Base-by-base conservation (phyloP, 2,329 filamentous ascomycete genomes). In the Cladorrhinum sp. region DNA sequence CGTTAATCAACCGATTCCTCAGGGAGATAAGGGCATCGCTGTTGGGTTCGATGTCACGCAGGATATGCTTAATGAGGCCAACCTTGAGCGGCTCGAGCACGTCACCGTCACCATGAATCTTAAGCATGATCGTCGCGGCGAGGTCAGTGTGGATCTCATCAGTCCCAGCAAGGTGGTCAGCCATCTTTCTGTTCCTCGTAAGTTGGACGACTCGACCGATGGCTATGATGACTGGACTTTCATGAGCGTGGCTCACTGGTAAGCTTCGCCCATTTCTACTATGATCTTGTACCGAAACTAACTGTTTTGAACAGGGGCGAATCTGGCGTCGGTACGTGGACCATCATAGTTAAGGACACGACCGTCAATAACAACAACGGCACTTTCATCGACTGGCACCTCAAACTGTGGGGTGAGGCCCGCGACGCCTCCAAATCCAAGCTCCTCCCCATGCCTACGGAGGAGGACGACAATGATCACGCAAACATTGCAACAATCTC, bases 61-160 rank as follows among this genome's bases (percentile, higher is more conserved):
- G 58, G 86, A 92, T 20, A 92, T 93, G 85, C 79, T 98, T 60
- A 85, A 88, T 70, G 76, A 86, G 21, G 91, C 91, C 67, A 99
- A 99, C 72, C 74, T 99, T 14, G 91, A 87, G 69, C 86, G 90
- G 16, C 72, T 99, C 24, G 95, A 99, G 78, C 95, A 99, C 76
- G 91, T 99, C 36, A 98, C 94, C 0, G 85, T 99, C 36, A 98
- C 94, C 2, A 99, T 99, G 93, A 99, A 99, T 70, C 83, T 97
- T 23, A 85, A 91, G 58, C 95, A 99, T 72, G 87, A 84, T 2
- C 88, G 90, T 62, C 89, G 95, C 66, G 95, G 95, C 60, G 95
- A 99, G 73, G 75, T 99, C 24, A 96, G 91, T 71, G 94, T 96
- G 39, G 95, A 99, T 71, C 80, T 99, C 51, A 85, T 91, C 71